Percentiles rank a stretch among this genome's conserved stretches.
phyloP scores from a whole-genome alignment of 768 basidiomycete species.

The Lentinula aciculospora region DNA sequence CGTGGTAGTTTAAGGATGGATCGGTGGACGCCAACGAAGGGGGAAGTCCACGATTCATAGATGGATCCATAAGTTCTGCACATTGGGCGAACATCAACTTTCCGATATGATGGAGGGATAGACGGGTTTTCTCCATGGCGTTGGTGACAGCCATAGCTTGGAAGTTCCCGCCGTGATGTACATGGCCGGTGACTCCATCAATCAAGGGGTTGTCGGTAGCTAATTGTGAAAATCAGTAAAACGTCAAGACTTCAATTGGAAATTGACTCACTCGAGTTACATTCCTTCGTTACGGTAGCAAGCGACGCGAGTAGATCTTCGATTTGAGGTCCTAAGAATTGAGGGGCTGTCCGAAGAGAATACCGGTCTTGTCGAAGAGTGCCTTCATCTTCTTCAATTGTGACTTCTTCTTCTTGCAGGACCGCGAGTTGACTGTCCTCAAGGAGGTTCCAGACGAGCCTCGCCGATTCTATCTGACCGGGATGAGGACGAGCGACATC shows the following conservation, averaged over 20 bases:
- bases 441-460: slow-evolving; percentile 55
- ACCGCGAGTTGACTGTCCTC: slow-evolving; percentile 56
- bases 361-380: slow-evolving; percentile 72
- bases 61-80: slow-evolving; percentile 71
- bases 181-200: slow-evolving; percentile 55
- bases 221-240: slow-evolving; percentile 20
- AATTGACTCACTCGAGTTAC: slow-evolving; percentile 63
- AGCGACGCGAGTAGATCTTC: slow-evolving; percentile 67
- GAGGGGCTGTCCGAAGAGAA: slow-evolving; percentile 63
- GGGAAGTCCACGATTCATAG: slow-evolving; percentile 75
- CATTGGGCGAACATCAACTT: slow-evolving; percentile 46
- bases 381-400: slow-evolving; percentile 60
- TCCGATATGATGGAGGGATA: slow-evolving; percentile 44
- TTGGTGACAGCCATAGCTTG: slow-evolving; percentile 67
- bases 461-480: slow-evolving; percentile 71
- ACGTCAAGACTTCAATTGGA: neutral
- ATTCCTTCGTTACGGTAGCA: slow-evolving; percentile 57
- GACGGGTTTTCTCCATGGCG: slow-evolving; percentile 35
- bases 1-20: slow-evolving; percentile 72
- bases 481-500: slow-evolving; percentile 70
- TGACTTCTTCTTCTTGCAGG: slow-evolving; percentile 57
- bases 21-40: slow-evolving; percentile 70
- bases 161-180: slow-evolving; percentile 65
- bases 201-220: slow-evolving; percentile 82
- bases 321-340: slow-evolving; percentile 76